A percentile compares a stretch with the other conserved stretches of the same genome.
These are phyloP conservation scores for Fusarium dlaminii DNA, from an alignment of 2,329 filamentous ascomycete genomes.

Conservation along the genomic window DNA sequence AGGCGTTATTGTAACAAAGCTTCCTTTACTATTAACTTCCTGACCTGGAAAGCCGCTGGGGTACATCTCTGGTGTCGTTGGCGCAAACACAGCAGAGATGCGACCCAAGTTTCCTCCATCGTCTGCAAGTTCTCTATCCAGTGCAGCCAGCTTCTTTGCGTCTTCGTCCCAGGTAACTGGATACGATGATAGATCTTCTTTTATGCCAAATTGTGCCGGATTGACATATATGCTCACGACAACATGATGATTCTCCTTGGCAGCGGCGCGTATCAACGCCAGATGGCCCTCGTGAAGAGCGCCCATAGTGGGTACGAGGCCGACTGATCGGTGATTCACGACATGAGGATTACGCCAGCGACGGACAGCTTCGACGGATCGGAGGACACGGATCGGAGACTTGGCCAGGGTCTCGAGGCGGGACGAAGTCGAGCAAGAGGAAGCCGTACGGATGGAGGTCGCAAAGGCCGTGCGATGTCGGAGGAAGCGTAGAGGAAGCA, in stretches of 20 bases:
- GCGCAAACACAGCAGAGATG: conserved; percentile 86
- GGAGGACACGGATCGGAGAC: conserved; percentile 75
- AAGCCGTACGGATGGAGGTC: conserved; percentile 36
- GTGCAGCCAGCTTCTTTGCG: conserved; percentile 68
- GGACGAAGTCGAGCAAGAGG: conserved; percentile 31
- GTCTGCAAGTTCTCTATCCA: conserved; percentile 79
- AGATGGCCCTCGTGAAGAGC: conserved; percentile 94
- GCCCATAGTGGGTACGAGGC: conserved; percentile 96
- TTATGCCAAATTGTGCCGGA: conserved; percentile 91
- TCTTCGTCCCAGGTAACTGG: conserved; percentile 90
- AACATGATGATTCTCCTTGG: conserved; percentile 83
- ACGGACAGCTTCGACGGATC: conserved; percentile 77
- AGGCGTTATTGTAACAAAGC: conserved; percentile 91
- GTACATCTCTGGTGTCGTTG: conserved; percentile 86
- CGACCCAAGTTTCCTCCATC: conserved; percentile 69
- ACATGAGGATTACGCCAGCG: conserved; percentile 73
- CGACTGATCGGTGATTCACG: conserved; percentile 75
- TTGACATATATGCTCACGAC: conserved; percentile 96
- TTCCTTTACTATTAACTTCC: conserved; percentile 80
- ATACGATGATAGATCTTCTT: conserved; percentile 89
- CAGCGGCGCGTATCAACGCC: conserved; percentile 84
- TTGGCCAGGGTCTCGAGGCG: conserved; percentile 61
- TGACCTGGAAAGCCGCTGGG: conserved; percentile 79
- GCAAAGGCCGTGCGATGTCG: conserved; percentile 24
- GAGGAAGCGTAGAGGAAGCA: conserved; percentile 31